Evolutionary conservation across 805 yeast species (phyloP).

Genomic region (Saturnispora gosingensis): DNA sequence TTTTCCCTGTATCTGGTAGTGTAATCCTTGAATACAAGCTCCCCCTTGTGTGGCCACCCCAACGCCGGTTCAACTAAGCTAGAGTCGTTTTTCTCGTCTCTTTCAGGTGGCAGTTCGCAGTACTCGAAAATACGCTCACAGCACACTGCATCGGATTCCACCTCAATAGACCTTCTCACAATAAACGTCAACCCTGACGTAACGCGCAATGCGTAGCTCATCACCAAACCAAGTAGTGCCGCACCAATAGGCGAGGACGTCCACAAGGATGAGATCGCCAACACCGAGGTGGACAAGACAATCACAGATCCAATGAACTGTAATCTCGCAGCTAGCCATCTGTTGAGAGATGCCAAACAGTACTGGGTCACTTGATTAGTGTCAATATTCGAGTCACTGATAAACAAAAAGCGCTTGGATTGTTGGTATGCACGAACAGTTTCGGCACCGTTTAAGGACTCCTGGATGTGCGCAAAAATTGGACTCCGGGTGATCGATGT

Average conservation of each 20-base stretch:
- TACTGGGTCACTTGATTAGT: constrained; percentile 38
- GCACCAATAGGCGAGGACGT: constrained; percentile 39
- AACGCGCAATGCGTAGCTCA: constrained; percentile 54
- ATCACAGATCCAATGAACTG: constrained; percentile 52
- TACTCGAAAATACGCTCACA: constrained; percentile 93
- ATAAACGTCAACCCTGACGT: constrained; percentile 45
- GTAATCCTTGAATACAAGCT: constrained; percentile 40
- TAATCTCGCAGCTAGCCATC: constrained; percentile 59
- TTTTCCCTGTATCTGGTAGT: constrained; percentile 51
- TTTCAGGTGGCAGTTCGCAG: constrained; percentile 68
- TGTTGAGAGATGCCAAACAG: constrained; percentile 44
- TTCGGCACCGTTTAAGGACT: constrained; percentile 65
- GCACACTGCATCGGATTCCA: constrained; percentile 59
- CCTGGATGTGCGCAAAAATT: constrained; percentile 74
- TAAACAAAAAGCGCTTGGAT: constrained; percentile 46
- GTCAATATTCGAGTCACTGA: constrained; percentile 44
- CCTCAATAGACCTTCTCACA: constrained; percentile 53
- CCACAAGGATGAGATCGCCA: constrained; percentile 34
- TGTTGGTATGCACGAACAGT: constrained; percentile 78
- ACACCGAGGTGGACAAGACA: constrained; percentile 40
- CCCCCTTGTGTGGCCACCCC: constrained; percentile 50
- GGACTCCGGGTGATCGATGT: constrained; percentile 65
- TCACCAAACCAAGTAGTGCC: constrained; percentile 54
- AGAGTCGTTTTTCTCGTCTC: constrained; percentile 38
- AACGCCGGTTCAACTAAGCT: constrained; percentile 33